A percentile compares a stretch with the other conserved stretches of the same genome.
phyloP scores from a whole-genome alignment of 164 flowering plant genomes.

The Tinospora cordifolia region DNA sequence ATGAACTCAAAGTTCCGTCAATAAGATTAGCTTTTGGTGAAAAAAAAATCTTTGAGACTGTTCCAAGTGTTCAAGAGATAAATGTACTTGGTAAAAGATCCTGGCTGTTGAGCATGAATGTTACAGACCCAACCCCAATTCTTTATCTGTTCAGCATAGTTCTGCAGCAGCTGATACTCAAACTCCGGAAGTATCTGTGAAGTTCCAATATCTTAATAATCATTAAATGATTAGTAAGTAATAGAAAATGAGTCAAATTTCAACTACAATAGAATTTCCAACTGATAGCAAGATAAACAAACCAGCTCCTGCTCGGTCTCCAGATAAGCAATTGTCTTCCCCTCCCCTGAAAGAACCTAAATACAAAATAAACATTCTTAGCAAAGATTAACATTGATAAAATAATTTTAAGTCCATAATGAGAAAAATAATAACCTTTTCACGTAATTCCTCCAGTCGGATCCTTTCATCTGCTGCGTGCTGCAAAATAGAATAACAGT shows the following conservation, averaged over 20 bases:
- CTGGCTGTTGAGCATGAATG: conserved; percentile 41
- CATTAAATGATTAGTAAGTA: neutral
- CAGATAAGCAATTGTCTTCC: conserved; percentile 61
- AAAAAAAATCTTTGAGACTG: neutral
- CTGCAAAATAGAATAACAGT: conserved; percentile 40
- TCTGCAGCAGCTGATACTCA: conserved; percentile 70
- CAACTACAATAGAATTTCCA: neutral
- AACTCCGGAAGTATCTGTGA: conserved; percentile 76
- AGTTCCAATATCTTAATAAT: neutral
- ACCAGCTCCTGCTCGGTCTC: conserved; percentile 77
- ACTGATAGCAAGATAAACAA: conserved; percentile 16
- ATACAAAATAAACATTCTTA: conserved; percentile 13
- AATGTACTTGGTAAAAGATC: conserved; percentile 63
- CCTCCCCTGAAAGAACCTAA: conserved; percentile 79
- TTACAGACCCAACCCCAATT: conserved; percentile 97
- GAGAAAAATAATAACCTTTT: conserved; percentile 41
- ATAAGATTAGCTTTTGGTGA: neutral
- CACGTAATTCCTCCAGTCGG: conserved; percentile 78
- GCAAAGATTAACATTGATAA: neutral
- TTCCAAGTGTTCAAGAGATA: neutral
- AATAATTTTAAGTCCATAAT: neutral
- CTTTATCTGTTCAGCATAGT: conserved; percentile 59
- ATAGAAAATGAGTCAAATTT: neutral
- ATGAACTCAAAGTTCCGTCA: neutral
- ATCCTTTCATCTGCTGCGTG: conserved; percentile 99